Conservation (phyloP, 768 basidiomycete genomes). For the Neoboletus magnificus region DNA sequence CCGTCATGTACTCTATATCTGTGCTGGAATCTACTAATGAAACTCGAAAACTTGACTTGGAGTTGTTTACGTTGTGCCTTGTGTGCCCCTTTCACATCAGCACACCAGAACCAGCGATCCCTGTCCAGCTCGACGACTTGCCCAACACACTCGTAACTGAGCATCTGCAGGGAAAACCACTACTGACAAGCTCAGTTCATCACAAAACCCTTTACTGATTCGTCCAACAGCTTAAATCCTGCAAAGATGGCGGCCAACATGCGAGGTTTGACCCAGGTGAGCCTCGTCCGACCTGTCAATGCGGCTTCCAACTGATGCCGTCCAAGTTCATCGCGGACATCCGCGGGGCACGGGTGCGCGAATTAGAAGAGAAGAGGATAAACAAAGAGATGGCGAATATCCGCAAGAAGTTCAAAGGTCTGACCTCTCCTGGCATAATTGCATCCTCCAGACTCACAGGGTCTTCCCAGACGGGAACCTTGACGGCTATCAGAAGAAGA, state of each 20-base stretch:
- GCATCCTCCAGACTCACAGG: slow-evolving; percentile 2
- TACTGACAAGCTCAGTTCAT: background rate
- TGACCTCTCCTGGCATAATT: slow-evolving; percentile 4
- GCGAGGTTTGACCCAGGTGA: slow-evolving; percentile 89
- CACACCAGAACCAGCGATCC: background rate
- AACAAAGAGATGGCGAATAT: slow-evolving; percentile 99
- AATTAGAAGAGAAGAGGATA: slow-evolving; percentile 97
- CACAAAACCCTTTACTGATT: background rate
- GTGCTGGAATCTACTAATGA: slow-evolving; percentile 7
- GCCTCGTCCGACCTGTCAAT: slow-evolving; percentile 18
- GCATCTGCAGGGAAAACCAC: background rate
- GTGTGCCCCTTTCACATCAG: slow-evolving; percentile 1
- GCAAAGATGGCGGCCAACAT: slow-evolving; percentile 78
- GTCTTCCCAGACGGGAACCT: slow-evolving; percentile 66
- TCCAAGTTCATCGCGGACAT: slow-evolving; percentile 96
- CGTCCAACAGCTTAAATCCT: background rate
- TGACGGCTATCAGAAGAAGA: slow-evolving; percentile 91
- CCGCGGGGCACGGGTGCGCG: slow-evolving; percentile 92
- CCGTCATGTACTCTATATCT: slow-evolving; percentile 17
- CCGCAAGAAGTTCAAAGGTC: slow-evolving; percentile 97
- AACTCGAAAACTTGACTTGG: background rate
- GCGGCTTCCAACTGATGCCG: slow-evolving; percentile 4
- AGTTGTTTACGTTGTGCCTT: background rate
- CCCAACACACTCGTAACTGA: background rate
- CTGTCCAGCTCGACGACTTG: background rate